Percentiles rank a stretch among this genome's conserved stretches.
Conservation (phyloP, 371 early-diverging fungal genomes). For the Batrachochytrium dendrobatidis region DNA sequence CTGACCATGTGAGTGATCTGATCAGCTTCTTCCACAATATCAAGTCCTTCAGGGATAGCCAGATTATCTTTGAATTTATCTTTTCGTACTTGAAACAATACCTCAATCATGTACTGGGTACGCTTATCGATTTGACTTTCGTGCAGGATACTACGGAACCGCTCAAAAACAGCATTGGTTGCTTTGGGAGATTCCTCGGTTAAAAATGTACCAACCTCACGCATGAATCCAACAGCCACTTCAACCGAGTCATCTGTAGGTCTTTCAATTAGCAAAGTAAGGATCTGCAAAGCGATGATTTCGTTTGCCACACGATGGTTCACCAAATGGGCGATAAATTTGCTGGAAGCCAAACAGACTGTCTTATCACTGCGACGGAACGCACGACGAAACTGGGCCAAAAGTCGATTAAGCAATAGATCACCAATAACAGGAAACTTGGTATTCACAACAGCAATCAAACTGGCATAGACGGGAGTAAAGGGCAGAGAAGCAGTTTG, state of each 20-base stretch:
- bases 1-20: conserved; percentile 87
- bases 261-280: conserved; percentile 77
- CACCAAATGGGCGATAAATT: conserved; percentile 87
- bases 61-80: conserved; percentile 78
- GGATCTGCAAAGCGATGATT: conserved; percentile 79
- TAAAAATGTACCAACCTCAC: conserved; percentile 82
- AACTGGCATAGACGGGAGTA: conserved; percentile 87
- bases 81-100: conserved; percentile 88
- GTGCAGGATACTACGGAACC: conserved; percentile 85
- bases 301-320: conserved; percentile 90
- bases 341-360: conserved; percentile 71
- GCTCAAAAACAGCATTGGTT: conserved; percentile 84
- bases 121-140: conserved; percentile 91
- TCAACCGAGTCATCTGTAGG: conserved; percentile 97
- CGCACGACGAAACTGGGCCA: conserved; percentile 84
- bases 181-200: conserved; percentile 71
- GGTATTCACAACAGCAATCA: conserved; percentile 86
- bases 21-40: conserved; percentile 92
- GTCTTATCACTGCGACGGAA: conserved; percentile 88
- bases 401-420: conserved; percentile 74
- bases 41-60: conserved; percentile 59
- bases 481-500: conserved; percentile 84
- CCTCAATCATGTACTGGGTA: conserved; percentile 96
- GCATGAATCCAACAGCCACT: conserved; percentile 93
- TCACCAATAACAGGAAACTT: conserved; percentile 89